These are phyloP conservation scores for Colletotrichum cordylinicola DNA, from an alignment of 2,329 filamentous ascomycete genomes.

Conservation along the genomic window DNA sequence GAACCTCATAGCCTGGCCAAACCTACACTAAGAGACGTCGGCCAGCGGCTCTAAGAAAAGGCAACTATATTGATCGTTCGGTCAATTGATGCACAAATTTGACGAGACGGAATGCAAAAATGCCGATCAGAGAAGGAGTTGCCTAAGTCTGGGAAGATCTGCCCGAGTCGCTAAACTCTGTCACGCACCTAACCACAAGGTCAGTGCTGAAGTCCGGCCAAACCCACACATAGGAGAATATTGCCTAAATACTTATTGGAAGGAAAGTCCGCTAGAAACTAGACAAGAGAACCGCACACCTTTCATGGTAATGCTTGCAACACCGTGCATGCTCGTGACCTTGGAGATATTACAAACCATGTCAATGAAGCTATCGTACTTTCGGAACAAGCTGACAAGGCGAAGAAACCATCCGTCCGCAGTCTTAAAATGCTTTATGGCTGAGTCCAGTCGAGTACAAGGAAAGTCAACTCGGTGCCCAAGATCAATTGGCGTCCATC, in stretches of 20 bases:
- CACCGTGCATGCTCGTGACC: not conserved
- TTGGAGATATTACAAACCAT: not conserved
- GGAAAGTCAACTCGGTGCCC: not conserved
- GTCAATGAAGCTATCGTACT: not conserved
- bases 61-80: not conserved
- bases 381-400: not conserved
- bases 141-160: not conserved
- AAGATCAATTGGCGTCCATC: not conserved
- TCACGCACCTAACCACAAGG: not conserved
- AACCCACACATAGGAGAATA: not conserved
- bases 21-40: fast-evolving
- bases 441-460: not conserved
- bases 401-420: not conserved
- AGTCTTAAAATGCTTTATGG: not conserved
- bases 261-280: not conserved
- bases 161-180: not conserved
- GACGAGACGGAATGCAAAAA: not conserved
- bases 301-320: not conserved
- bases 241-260: not conserved
- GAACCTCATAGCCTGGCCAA: fast-evolving
- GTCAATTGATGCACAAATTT: not conserved
- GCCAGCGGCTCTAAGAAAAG: not conserved
- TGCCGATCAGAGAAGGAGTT: not conserved
- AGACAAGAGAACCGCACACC: not conserved
- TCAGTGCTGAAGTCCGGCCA: not conserved